Percentiles rank a stretch among this genome's conserved stretches.
Conservation (phyloP, 1,139 yeast species). For the Pichia sp. region DNA sequence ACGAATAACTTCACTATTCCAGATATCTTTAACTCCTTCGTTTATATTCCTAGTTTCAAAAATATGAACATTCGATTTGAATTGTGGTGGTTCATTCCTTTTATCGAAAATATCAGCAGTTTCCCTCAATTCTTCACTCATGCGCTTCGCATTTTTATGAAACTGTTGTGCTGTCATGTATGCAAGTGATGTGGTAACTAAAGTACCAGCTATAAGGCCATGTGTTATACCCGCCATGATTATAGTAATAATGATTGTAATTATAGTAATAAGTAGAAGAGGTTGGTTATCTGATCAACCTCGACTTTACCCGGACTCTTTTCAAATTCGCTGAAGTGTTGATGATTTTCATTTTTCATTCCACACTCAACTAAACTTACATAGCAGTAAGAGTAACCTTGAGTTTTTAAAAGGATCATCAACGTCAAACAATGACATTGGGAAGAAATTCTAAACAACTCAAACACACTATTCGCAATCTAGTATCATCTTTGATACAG, state of each 20-base stretch:
- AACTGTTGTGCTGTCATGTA: constrained; percentile 60
- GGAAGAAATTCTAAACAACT: constrained; percentile 32
- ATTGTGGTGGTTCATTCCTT: constrained; percentile 38
- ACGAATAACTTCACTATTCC: constrained; percentile 71
- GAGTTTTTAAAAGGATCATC: background rate
- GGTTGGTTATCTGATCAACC: background rate
- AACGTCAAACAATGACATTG: constrained; percentile 21
- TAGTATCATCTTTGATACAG: constrained; percentile 59
- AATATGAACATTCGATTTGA: constrained; percentile 31
- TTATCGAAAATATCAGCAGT: constrained; percentile 45
- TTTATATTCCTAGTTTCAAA: constrained; percentile 39
- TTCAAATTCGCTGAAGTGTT: background rate
- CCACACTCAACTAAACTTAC: background rate
- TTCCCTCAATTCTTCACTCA: constrained; percentile 42
- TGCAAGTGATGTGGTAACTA: constrained; percentile 56
- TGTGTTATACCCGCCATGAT: constrained; percentile 46
- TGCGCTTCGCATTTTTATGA: constrained; percentile 39
- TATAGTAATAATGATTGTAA: background rate
- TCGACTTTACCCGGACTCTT: background rate
- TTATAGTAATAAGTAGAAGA: background rate
- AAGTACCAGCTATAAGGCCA: constrained; percentile 63
- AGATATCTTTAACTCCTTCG: constrained; percentile 70
- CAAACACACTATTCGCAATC: constrained; percentile 51
- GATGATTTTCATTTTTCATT: background rate
- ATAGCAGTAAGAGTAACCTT: too few species aligned